Evolutionary conservation across 306 rosid genomes (phyloP), one percentile per base, ranked within the genome.

Genomic region (Luffa aegyptiaca): DNA sequence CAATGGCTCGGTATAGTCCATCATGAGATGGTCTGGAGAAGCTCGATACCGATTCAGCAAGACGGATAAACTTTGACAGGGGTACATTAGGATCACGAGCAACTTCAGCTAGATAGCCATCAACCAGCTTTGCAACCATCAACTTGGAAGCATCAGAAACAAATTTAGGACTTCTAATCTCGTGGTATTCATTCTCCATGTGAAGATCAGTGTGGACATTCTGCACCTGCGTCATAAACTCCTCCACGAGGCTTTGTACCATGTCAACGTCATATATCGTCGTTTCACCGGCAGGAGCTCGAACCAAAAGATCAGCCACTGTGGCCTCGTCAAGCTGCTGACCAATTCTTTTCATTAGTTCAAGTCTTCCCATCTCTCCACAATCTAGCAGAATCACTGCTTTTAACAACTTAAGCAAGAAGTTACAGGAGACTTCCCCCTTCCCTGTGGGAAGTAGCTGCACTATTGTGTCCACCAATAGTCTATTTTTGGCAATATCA

Each of bases 1-100:
- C 97, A 57, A 94, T 89, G 76, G 97, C 93, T 5, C 97, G 97
- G 86, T 95, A 95, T 66, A 95, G 80, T 57, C 97, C 92, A 77
- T 95, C 97, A 76, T 95, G 98, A 75, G 90, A 86, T 62, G 89
- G 81, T 80, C 93, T 84, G 26, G 97, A 85, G 86, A 88, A 90
- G 89, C 88, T 79, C 49, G 93, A 90, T 35, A 90, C 91, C 80
- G 88, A 80, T 76, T 93, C 93, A 8, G 97, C 96, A 77, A 92
- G 88, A 73, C 13, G 55, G 51, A 88, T 85, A 80, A 95, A 95
- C 79, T 85, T 90, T 10, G 83, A 48, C 17, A 85, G 53, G 8
- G 90, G 87, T 80, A 95, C 84, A 80, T 80, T 90, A 2, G 93
- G 92, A 89, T 95, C 97, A 2, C 85, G 89, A 6, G 93, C 87